Base-by-base conservation (phyloP, 139 green algal species). In the Chlorella ohadii region DNA sequence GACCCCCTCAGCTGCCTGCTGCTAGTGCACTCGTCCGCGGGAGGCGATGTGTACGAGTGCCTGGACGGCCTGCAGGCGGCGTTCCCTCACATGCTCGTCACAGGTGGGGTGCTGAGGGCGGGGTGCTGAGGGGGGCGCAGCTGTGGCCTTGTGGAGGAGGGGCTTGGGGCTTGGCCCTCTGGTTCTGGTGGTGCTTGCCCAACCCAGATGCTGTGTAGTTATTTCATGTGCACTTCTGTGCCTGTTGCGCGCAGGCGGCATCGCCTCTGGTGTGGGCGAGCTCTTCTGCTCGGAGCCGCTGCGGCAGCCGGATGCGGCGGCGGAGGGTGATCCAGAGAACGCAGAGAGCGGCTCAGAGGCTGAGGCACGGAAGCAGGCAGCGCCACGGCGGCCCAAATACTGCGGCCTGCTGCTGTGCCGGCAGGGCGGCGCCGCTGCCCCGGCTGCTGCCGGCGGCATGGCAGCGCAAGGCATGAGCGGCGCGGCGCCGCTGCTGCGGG, bases 201-300 rank as follows among this genome's bases (percentile, higher is more conserved):
- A n/a, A n/a, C 61, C 3, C 13, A 22, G 23, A 2, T 31, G 28
- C 23, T 31, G 20, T 33, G 61, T 22, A 67, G 44, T 51, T 51
- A 9, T 51, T 51, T 9, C 44, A 51, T 9, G 44, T 9, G 7
- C 44, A 51, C 63, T 28, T 6, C 63, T 68, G 28, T 68, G 23
- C 63, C 28, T 66, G 23, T 68, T 19, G 15, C 28, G 28, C 63
- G 51, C 74, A 81, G 74, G 74, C 34, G 74, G 74, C 55, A 70
- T 81, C 20, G 67, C 74, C 12, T 81, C 74, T 0, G 74, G 74
- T 3, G 23, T 27, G 34, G 34, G 41, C 22, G 41, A 68, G 27
- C 55, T 81, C 11, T 81, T 81, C 55, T 81, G 51, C 74, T 81
- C 74, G 31, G 55, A 67, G 31, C 74, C 74, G 13, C 23, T 70